Evolutionary conservation across 192 early-diverging fungal species (phyloP), one percentile per base, ranked within the genome.

Genomic region (Rhizoclosmatium sp.): DNA sequence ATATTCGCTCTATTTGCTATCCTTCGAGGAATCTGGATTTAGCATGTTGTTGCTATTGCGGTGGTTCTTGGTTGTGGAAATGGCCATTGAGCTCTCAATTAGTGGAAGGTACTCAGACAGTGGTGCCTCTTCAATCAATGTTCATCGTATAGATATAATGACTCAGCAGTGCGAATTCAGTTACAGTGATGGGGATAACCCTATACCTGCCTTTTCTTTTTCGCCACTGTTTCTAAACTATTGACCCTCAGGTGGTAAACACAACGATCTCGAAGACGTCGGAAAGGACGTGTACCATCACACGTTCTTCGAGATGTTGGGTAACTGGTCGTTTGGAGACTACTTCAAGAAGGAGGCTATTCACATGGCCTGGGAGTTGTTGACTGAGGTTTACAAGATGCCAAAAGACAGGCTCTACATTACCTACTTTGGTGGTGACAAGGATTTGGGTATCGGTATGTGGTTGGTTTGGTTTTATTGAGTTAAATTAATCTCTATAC

Each of bases 281-380:
- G 97, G 97, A 71, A 96, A 94, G 81, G 97, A 99, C 82, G 93
- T 93, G 4, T 99, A 99, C 84, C 97, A 99, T 87, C 97, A 99
- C 85, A 99, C 97, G 54, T 99, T 98, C 89, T 99, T 99, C 88
- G 97, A 99, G 85, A 99, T 99, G 97, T 88, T 99, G 83, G 97
- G 97, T 74, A 99, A 99, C 91, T 99, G 97, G 97, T 98, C 96
- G n/a, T 99, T 99, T 84, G 96, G 97, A 74, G 94, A 99, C 81
- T 98, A 99, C 86, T 99, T 99, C 85, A 99, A 99, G 89, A 88
- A 91, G 86, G 96, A 97, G 79, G 97, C 96, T 23, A 95, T 97
- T 70, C 86, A 78, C 23, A 93, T 92, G 87, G 94, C 93, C 59
- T 99, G 96, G 96, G 94, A 95, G 69, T 88, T 98, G 59, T 88